These are phyloP conservation scores for Penicillium nucicola DNA, from an alignment of 495 filamentous ascomycete genomes.

Conservation along the genomic window DNA sequence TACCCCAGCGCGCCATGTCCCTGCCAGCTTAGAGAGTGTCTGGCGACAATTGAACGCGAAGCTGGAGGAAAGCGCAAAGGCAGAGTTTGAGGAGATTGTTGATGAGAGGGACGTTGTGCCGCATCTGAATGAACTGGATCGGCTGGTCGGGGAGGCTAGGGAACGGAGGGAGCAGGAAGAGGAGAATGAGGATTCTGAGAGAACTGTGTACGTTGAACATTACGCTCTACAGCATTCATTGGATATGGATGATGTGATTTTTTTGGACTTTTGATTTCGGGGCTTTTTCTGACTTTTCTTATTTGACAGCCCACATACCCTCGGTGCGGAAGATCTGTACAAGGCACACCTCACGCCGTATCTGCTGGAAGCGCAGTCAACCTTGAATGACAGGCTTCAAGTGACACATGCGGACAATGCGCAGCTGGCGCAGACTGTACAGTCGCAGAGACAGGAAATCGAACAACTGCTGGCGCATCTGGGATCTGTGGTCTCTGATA, in stretches of 20 bases:
- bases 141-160: slow-evolving; percentile 65
- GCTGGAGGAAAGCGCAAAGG: slow-evolving; percentile 56
- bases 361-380: slow-evolving; percentile 55
- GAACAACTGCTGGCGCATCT: slow-evolving; percentile 61
- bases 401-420: slow-evolving; percentile 63
- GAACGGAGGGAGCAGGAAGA: slow-evolving; percentile 48
- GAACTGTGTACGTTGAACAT: slow-evolving; percentile 35
- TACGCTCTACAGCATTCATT: neutral
- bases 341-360: slow-evolving; percentile 69
- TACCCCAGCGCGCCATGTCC: slow-evolving; percentile 67
- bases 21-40: slow-evolving; percentile 61
- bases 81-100: slow-evolving; percentile 78
- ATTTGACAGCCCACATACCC: slow-evolving; percentile 63
- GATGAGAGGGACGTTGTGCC: slow-evolving; percentile 64
- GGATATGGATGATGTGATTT: neutral
- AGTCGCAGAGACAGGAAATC: slow-evolving; percentile 70
- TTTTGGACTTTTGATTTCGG: neutral
- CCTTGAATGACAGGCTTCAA: slow-evolving; percentile 60
- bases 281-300: slow-evolving; percentile 3
- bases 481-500: slow-evolving; percentile 64
- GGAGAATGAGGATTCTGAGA: slow-evolving; percentile 14
- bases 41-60: slow-evolving; percentile 69
- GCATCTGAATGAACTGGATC: slow-evolving; percentile 80
- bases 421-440: slow-evolving; percentile 57
- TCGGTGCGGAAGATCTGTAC: slow-evolving; percentile 65